Base-by-base conservation (phyloP, 2,329 filamentous ascomycete species). In the Sphaceloma murrayae region DNA sequence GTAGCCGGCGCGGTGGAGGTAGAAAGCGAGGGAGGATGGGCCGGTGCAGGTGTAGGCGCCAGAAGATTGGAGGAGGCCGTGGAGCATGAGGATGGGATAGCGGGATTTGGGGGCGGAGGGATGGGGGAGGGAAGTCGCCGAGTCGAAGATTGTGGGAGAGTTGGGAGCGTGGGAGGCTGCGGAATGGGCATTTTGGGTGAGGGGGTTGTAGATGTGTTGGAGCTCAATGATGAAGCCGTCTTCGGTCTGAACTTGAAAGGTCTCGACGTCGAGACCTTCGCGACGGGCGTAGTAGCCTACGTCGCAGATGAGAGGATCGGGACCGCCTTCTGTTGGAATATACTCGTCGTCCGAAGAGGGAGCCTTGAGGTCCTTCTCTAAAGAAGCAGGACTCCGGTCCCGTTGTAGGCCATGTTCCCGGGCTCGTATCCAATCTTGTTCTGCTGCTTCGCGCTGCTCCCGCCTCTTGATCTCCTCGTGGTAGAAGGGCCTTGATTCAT, bases 41-140 rank as follows among this genome's bases (percentile, higher is more conserved):
- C 94, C 88, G 58, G 89, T 94, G 51, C 80, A 80, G 61, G 87
- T 94, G 58, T 86, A 95, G 0, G 88, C 84, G 3, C 89, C 88
- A 0, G 85, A 77, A 43, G 82, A 88, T 64, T 96, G 89, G 5
- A 96, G 67, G 2, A 95, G 71, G 1, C 89, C 89, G 53, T 94
- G 89, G 47, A 96, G 81, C 54, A 96, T 70, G 1, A 95, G 69
- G 0, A 95, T 77, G 0, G 89, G 88, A 49, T 91, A 94, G 54
- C 79, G 84, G 2, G 40, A 29, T 17, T 24, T 32, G 17, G 17
- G 11, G 21, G 29, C 18, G 14, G 40, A 33, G 27, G 13, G 31
- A 8, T 24, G 14, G 16, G 29, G 30, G 50, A 46, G 54, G 52
- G 31, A 53, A 24, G 18, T 45, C 2, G 56, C 47, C 11, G 54